Evolutionary conservation across 129 eudicot genomes (phyloP), one percentile per base, ranked within the genome.

Genomic region (Ambrosia artemisiifolia): DNA sequence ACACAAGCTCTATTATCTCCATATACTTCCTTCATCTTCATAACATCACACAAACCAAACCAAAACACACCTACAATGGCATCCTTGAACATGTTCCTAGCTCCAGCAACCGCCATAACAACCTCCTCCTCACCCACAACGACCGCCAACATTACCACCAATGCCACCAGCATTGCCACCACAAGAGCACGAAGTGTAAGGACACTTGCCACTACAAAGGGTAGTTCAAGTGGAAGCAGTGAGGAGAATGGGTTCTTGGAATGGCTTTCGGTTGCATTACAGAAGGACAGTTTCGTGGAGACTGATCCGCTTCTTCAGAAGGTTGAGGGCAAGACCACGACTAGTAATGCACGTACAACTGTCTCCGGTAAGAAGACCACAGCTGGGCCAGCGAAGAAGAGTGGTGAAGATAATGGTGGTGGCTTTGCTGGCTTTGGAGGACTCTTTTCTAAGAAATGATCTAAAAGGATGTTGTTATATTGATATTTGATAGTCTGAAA

Each of bases 241-340:
- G 89, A 81, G 77, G 89, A 85, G 66, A 72, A 81, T 24, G 65
- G 89, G 33, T 30, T 85, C 33, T 10, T 81, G 50, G 89, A 85
- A 7, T 85, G 75, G 75, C 18, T 85, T 2, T 24, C 57, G 30
- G 78, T 80, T 49, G 81, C 59, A 47, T 2, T 85, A n/a, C 65
- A 59, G 13, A 78, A 81, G 65, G 60, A 85, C 36, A 66, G 72
- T 46, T 50, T 84, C 4, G 32, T 73, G 61, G 88, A 80, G 70
- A 78, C 82, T 7, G 85, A 84, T 44, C 88, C 88, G 7, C 12
- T 84, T 68, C 85, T 84, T 49, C 74, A 74, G 47, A 80, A 80
- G 78, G 85, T 80, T 59, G 88, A 84, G 46, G 83, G 75, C 20
- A 79, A 81, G 67, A 68, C 64, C 3, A n/a, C n/a, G n/a, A 68